These are phyloP conservation scores for Meredithiella fracta DNA, from an alignment of 2,329 filamentous ascomycete genomes.

Conservation along the genomic window DNA sequence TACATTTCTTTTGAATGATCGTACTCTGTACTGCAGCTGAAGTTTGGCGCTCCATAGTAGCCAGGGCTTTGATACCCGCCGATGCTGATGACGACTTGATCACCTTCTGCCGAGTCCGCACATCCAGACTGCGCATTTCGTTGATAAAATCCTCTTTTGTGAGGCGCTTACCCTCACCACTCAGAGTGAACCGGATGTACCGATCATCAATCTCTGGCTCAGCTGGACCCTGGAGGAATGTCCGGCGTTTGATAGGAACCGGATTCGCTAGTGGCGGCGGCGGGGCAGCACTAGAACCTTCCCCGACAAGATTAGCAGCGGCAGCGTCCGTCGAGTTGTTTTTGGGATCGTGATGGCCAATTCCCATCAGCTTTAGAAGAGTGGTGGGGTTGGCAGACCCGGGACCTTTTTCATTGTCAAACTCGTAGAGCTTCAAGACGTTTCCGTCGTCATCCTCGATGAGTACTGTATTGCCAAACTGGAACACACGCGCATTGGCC, in stretches of 20 bases:
- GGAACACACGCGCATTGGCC: slow-evolving; percentile 66
- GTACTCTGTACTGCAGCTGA: background rate
- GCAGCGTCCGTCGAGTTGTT: slow-evolving; percentile 5
- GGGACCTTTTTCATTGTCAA: slow-evolving; percentile 37
- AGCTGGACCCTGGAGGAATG: slow-evolving; percentile 19
- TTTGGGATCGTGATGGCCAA: slow-evolving; percentile 21
- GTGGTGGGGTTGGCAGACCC: slow-evolving; percentile 20
- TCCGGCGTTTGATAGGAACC: slow-evolving; percentile 23
- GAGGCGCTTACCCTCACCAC: slow-evolving; percentile 55
- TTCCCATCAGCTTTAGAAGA: slow-evolving; percentile 37
- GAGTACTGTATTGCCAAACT: slow-evolving; percentile 76
- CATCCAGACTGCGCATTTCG: slow-evolving; percentile 57
- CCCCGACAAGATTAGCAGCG: slow-evolving; percentile 12
- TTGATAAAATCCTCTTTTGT: slow-evolving; percentile 66
- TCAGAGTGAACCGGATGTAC: slow-evolving; percentile 60
- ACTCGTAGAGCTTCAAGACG: slow-evolving; percentile 69
- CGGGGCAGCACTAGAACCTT: slow-evolving; percentile 18
- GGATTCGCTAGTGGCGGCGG: slow-evolving; percentile 10
- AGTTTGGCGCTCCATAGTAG: slow-evolving; percentile 24
- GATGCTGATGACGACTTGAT: slow-evolving; percentile 35
- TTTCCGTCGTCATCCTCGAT: slow-evolving; percentile 77
- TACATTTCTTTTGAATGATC: slow-evolving; percentile 2
- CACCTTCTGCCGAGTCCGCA: slow-evolving; percentile 40
- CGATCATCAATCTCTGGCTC: slow-evolving; percentile 48
- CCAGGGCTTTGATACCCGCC: slow-evolving; percentile 26